Evolutionary conservation across 2,329 filamentous ascomycete genomes (phyloP), one percentile per base, ranked within the genome.

Genomic region (Orbilia blumenaviensis): DNA sequence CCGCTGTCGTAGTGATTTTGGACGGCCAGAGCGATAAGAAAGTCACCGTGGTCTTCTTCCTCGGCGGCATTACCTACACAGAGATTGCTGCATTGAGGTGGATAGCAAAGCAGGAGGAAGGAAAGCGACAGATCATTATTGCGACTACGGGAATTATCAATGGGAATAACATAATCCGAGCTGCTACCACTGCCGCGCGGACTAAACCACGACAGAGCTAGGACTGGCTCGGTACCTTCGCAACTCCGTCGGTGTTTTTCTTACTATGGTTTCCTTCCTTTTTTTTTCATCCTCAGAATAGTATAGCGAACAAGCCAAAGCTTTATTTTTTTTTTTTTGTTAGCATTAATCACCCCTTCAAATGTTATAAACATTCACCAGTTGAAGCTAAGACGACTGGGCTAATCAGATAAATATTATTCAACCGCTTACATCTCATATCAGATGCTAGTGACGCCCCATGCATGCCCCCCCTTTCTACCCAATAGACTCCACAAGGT

Each of bases 51-150:
- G 90, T 99, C n/a, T 96, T 98, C 79, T 98, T 98, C 83, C 85
- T 99, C 16, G 95, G 95, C n/a, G 96, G 95, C 1, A 92, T 99
- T 66, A 97, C 93, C 0, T 97, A 96, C 81, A 94, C 95, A 0
- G 95, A 99, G 83, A 94, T 99, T 82, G 93, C 96, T 42, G 95
- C 96, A 18, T 82, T 99, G 81, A 88, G 96, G 66, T 98, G 97
- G 82, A 91, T 99, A 79, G 92, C 92, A 8, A 89, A 89, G 81
- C 90, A 94, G 83, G 90, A 95, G 89, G 88, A 92, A 86, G 79
- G 79, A 79, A 69, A 56, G 2, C 89, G 92, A 82, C 92, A 92
- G 81, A 91, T 99, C 79, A 86, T 99, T 56, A 94, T 99, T 81
- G 96, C 92, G 82, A 94, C 95, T 58, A 99, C 95, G 14, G 92